These are phyloP conservation scores for Picea glauca DNA, from an alignment of 75 land plant genomes.

Conservation along the genomic window DNA sequence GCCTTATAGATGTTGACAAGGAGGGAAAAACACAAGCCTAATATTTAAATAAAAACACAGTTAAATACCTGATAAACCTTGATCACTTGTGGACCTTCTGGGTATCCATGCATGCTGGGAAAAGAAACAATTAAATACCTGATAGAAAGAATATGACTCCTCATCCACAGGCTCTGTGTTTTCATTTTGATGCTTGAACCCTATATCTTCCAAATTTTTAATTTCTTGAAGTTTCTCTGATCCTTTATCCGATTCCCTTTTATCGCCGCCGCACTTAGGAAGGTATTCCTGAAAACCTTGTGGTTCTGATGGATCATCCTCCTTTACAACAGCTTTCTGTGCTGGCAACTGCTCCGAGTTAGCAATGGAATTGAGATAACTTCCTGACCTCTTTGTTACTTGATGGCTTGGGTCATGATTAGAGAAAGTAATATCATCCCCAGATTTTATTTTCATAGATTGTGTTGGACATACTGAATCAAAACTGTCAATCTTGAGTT, in stretches of 20 bases:
- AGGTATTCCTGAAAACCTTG: slow-evolving; percentile 6
- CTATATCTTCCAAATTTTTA: slow-evolving; percentile 1
- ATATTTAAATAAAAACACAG: too few relatives aligned
- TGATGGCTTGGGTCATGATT: too few relatives aligned
- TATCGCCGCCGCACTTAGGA: neutral
- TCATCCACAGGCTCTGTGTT: slow-evolving; percentile 25
- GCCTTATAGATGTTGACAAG: too few relatives aligned
- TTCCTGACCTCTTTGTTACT: too few relatives aligned
- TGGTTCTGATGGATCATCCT: slow-evolving; percentile 6
- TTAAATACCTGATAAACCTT: too few relatives aligned
- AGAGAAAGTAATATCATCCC: too few relatives aligned
- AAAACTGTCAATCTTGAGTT: slow-evolving; percentile 14
- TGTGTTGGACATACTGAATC: neutral
- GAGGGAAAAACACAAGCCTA: too few relatives aligned
- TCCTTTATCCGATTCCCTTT: neutral
- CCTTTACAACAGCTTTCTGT: neutral
- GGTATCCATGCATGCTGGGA: neutral
- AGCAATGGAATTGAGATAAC: too few relatives aligned
- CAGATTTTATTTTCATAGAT: too few relatives aligned
- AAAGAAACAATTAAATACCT: slow-evolving; percentile 32
- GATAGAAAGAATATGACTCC: slow-evolving; percentile 74
- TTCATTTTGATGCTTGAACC: slow-evolving; percentile 4
- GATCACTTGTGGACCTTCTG: too few relatives aligned
- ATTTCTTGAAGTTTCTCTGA: neutral
- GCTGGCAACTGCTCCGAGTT: too few relatives aligned